A percentile compares a stretch with the other conserved stretches of the same genome.
phyloP scores from a whole-genome alignment of 805 yeast species.

The Candida boidinii region DNA sequence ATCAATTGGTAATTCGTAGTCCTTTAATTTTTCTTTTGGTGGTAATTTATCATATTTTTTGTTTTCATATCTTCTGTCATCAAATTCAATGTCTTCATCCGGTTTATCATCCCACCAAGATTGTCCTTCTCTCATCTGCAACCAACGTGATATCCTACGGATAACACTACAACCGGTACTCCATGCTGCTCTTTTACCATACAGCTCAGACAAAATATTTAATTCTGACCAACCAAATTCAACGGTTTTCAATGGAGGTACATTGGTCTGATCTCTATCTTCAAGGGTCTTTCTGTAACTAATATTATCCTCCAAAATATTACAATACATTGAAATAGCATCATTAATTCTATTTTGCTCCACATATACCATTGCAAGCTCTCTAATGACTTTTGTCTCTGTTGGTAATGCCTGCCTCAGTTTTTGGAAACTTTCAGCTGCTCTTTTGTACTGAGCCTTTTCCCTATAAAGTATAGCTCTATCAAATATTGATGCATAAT shows the following conservation, averaged over 20 bases:
- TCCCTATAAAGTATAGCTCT: conserved; percentile 63
- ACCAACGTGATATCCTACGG: conserved; percentile 74
- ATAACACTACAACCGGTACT: conserved; percentile 54
- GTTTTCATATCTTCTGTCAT: conserved; percentile 51
- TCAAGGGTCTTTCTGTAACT: conserved; percentile 23
- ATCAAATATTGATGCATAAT: conserved; percentile 49
- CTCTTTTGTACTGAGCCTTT: conserved; percentile 58
- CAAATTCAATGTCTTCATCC: conserved; percentile 76
- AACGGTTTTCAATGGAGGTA: conserved; percentile 30
- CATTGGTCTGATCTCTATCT: conserved; percentile 11
- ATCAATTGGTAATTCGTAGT: conserved; percentile 69
- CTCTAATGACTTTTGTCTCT: conserved; percentile 52
- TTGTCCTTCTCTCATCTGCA: conserved; percentile 59
- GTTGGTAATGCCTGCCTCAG: conserved; percentile 49
- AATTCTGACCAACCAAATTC: conserved; percentile 82
- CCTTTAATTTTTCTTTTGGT: conserved; percentile 28
- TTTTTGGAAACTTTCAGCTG: conserved; percentile 63
- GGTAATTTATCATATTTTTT: conserved; percentile 33
- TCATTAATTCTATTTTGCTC: conserved; percentile 57
- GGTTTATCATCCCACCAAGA: conserved; percentile 53
- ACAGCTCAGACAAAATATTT: conserved; percentile 75
- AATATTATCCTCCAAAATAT: conserved; percentile 53
- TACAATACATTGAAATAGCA: conserved; percentile 64
- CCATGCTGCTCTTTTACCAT: conserved; percentile 61
- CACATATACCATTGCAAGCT: conserved; percentile 43